Evolutionary conservation across 2,329 filamentous ascomycete species (phyloP), one percentile per base, ranked within the genome.

Genomic region (Neonectria faginata): DNA sequence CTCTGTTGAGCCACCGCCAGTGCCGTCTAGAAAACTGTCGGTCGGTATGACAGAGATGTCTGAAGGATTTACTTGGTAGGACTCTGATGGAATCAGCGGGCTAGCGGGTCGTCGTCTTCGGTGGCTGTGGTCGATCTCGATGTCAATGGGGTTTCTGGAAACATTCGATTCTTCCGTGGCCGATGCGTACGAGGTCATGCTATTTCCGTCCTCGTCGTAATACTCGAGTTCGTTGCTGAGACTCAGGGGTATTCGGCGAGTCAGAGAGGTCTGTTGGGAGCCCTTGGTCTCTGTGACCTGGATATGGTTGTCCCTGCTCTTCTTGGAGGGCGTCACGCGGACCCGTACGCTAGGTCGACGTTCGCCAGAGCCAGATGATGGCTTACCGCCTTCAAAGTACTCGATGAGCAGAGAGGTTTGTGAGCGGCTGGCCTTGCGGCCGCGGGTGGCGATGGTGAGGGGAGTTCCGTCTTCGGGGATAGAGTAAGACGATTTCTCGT

Each of bases 361-460:
- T 72, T 89, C 86, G 72, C 84, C 84, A 72, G 86, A 82, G 45
- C 80, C 77, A 68, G 84, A 83, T 62, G 84, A 80, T 47, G 64
- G 71, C 60, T 92, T 94, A 67, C 90, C 89, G 70, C 89, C 92
- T 81, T 97, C 94, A 75, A 97, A 97, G 80, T 97, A 97, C 81
- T 97, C 94, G 74, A 97, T 97, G 73, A 97, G 85, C 70, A 97
- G 85, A 61, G 93, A 97, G 41, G 94, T 97, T 82, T 97, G 94
- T 50, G 93, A 97, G 73, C 88, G 81, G 75, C 82, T 86, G 67
- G 83, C 75, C 69, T 81, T 82, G 76, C 88, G 85, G 73, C 87
- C 85, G 65, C 87, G 88, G 48, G 95, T 97, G 76, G 91, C 90
- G 78, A 99, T 97, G 65, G 93, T 98, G 75, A 99, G 90, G 45